A percentile compares a stretch with the other conserved stretches of the same genome.
Conservation (phyloP, 148 eudicot species). For the Rhododendron molle region DNA sequence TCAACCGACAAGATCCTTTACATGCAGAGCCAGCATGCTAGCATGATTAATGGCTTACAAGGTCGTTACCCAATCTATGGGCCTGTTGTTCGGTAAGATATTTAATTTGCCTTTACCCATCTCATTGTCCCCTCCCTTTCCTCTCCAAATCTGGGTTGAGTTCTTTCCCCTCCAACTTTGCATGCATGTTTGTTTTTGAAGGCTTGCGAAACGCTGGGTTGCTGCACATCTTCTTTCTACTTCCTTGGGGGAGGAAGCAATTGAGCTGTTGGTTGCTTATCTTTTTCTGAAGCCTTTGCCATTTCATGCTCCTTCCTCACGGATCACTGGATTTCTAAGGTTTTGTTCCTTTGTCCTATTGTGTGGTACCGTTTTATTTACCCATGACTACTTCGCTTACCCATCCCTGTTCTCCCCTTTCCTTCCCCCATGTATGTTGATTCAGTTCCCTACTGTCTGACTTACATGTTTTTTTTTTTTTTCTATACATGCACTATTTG, state of each 20-base stretch:
- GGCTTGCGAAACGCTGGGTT: slow-evolving; percentile 97
- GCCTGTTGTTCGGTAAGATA: slow-evolving; percentile 64
- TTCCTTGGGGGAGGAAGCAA: slow-evolving; percentile 63
- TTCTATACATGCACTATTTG: background rate
- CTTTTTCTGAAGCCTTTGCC: slow-evolving; percentile 76
- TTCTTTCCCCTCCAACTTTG: slow-evolving; percentile 5
- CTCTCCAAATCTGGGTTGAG: background rate
- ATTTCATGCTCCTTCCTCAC: slow-evolving; percentile 66
- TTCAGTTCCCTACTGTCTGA: background rate
- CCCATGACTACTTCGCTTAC: background rate
- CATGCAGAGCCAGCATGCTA: slow-evolving; percentile 68
- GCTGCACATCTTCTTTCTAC: slow-evolving; percentile 86
- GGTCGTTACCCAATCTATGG: slow-evolving; percentile 83
- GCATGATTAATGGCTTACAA: slow-evolving; percentile 91
- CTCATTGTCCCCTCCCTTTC: background rate
- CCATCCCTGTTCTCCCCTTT: background rate
- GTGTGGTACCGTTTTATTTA: background rate
- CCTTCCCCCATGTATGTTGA: background rate
- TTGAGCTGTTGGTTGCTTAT: slow-evolving; percentile 83
- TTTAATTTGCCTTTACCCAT: background rate
- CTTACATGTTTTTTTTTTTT: background rate
- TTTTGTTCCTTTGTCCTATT: slow-evolving; percentile 8
- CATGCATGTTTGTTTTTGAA: slow-evolving; percentile 27
- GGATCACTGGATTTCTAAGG: slow-evolving; percentile 88
- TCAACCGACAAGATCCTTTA: slow-evolving; percentile 62